Evolutionary conservation across 768 basidiomycete species (phyloP).

Genomic region (Mycena chlorophos): DNA sequence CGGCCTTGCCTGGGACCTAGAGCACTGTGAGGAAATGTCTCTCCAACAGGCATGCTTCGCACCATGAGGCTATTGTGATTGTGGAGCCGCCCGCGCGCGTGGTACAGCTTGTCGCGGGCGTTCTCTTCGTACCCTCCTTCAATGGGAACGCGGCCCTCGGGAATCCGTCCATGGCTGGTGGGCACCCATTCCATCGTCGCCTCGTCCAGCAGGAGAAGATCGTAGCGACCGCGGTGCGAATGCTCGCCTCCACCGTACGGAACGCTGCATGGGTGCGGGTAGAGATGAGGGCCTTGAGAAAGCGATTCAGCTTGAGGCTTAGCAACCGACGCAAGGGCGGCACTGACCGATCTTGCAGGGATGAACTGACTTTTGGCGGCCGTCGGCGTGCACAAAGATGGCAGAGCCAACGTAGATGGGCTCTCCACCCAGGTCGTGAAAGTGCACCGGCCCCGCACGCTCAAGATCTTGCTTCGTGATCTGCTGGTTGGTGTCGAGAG

Average conservation of each 20-base stretch:
- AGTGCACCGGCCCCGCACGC: conserved; percentile 51
- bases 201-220: conserved; percentile 69
- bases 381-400: conserved; percentile 41
- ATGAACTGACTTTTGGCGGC: conserved; percentile 55
- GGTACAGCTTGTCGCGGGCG: conserved; percentile 15
- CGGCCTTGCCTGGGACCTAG: too few relatives aligned
- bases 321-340: background rate
- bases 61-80: conserved; percentile 9
- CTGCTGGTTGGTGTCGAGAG: conserved; percentile 34
- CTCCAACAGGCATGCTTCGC: conserved; percentile 14
- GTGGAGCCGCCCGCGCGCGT: conserved; percentile 4
- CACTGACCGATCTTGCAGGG: conserved; percentile 74
- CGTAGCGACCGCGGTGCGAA: conserved; percentile 65
- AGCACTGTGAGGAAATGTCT: conserved; percentile 1
- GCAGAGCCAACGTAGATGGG: conserved; percentile 77
- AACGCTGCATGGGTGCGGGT: conserved; percentile 41
- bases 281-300: conserved; percentile 47
- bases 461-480: conserved; percentile 33
- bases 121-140: conserved; percentile 23
- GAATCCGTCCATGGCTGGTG: conserved; percentile 65
- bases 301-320: background rate
- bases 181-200: conserved; percentile 74
- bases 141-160: conserved; percentile 14
- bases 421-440: conserved; percentile 57
- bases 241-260: conserved; percentile 65